Percentiles rank a stretch among this genome's conserved stretches.
Evolutionary conservation across 2,329 filamentous ascomycete genomes (phyloP).

Genomic region (Leptodontidium sp.): DNA sequence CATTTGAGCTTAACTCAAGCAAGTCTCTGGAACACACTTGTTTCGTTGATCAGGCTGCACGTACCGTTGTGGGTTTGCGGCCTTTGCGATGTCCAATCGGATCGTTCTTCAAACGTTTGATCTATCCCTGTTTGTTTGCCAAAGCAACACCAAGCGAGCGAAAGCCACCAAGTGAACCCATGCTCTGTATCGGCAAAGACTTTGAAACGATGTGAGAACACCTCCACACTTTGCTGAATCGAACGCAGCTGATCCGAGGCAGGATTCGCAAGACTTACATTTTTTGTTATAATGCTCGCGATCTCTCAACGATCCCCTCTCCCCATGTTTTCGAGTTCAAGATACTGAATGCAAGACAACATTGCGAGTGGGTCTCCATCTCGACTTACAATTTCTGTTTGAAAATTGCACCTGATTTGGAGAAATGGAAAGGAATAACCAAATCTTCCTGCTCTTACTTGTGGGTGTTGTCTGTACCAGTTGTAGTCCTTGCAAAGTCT

Average conservation of each 20-base stretch:
- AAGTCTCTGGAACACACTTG: conserved; percentile 7
- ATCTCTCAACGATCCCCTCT: not conserved
- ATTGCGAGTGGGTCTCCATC: not conserved
- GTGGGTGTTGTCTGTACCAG: too few relatives aligned
- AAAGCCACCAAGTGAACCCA: not conserved
- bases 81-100: not conserved
- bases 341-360: not conserved
- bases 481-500: too few relatives aligned
- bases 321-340: not conserved
- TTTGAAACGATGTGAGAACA: conserved; percentile 12
- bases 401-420: too few relatives aligned
- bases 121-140: conserved; percentile 6
- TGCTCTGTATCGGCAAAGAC: too few relatives aligned
- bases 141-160: conserved; percentile 6
- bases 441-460: too few relatives aligned
- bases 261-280: not conserved
- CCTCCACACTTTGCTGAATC: not conserved
- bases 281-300: not conserved
- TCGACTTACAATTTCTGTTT: too few relatives aligned
- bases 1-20: conserved; percentile 13
- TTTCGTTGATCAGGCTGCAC: conserved; percentile 16
- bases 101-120: conserved; percentile 7
- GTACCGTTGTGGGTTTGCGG: not conserved
- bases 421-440: too few relatives aligned
- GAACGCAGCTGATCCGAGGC: not conserved